Evolutionary conservation across 2,329 filamentous ascomycete species (phyloP), one percentile per base, ranked within the genome.

Genomic region (Sarocladiaceae sp.): DNA sequence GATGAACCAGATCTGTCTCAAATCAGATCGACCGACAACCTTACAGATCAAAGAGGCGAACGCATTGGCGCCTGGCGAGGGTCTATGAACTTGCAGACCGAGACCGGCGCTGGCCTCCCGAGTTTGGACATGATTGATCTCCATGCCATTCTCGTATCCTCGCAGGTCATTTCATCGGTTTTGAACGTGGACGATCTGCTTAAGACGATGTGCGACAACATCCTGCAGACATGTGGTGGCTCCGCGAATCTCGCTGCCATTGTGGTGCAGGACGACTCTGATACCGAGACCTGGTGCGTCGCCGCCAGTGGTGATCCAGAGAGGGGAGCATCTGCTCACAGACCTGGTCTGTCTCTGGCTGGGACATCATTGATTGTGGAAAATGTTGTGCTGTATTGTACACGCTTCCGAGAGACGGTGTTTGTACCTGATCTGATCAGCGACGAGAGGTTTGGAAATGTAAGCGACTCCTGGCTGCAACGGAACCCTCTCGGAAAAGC

Each of bases 61-160:
- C 74, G 79, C 33, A 80, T 84, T 63, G 79, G 79, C 37, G 79
- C 78, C n/a, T 86, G 82, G 82, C 75, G 81, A 58, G 80, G 80
- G 15, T 78, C 79, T 11, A 82, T 82, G 69, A 71, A 77, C 49
- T 63, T 71, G 44, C 76, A 79, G 53, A 67, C 77, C 5, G 81
- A 83, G 56, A 73, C 79, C 18, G 80, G 79, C 2, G 80, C 74
- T 31, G 84, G 85, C 11, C 74, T 91, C 54, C 86, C 87, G 36
- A 84, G 87, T 25, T 77, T 93, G 51, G 88, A 93, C 69, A 91
- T 93, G 84, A 84, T 93, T 62, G 88, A 92, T 65, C 68, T 92
- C 55, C 85, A 88, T 37, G 86, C 86, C 22, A 92, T 93, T 54
- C 73, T 93, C 13, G 84, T 88, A 59, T 89, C 86, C 2, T 90